Evolutionary conservation across 345 rosid species (phyloP).

Genomic region (Eucalyptus globulus): DNA sequence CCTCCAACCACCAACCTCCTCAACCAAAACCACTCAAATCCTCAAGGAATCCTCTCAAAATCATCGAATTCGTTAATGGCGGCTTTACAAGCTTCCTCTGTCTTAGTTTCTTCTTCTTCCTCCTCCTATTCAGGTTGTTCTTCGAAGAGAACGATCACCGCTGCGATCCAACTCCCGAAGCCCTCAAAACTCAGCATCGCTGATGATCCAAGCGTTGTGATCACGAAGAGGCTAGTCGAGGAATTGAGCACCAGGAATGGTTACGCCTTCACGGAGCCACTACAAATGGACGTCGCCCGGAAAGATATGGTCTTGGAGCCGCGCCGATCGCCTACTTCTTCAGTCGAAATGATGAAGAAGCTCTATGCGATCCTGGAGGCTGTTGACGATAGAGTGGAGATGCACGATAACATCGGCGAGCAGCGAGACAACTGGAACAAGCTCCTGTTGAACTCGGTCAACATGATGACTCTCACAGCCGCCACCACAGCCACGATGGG

Average conservation of each 20-base stretch:
- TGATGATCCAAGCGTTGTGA: background rate
- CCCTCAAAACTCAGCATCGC: background rate
- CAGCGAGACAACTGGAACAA: constrained; percentile 65
- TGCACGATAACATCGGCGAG: constrained; percentile 54
- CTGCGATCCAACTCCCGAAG: background rate
- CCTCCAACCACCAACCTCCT: background rate
- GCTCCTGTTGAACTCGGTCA: constrained; percentile 46
- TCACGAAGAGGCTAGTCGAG: background rate
- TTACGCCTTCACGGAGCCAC: background rate
- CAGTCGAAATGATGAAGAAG: background rate
- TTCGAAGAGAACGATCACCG: background rate
- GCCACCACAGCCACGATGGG: constrained; percentile 3
- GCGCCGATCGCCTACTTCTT: background rate
- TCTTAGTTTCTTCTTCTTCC: background rate
- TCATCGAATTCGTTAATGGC: background rate
- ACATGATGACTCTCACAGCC: constrained; percentile 56
- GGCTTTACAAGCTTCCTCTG: background rate
- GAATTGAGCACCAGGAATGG: background rate
- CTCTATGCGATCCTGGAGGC: constrained; percentile 42
- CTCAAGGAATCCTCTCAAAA: background rate
- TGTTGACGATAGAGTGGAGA: constrained; percentile 52
- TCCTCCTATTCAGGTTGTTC: background rate
- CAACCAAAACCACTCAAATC: background rate
- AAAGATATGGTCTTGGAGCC: background rate
- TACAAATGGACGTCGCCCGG: background rate